Base-by-base conservation (phyloP, 352 stramenopile genomes). In the Globisporangium cylindrosporum region DNA sequence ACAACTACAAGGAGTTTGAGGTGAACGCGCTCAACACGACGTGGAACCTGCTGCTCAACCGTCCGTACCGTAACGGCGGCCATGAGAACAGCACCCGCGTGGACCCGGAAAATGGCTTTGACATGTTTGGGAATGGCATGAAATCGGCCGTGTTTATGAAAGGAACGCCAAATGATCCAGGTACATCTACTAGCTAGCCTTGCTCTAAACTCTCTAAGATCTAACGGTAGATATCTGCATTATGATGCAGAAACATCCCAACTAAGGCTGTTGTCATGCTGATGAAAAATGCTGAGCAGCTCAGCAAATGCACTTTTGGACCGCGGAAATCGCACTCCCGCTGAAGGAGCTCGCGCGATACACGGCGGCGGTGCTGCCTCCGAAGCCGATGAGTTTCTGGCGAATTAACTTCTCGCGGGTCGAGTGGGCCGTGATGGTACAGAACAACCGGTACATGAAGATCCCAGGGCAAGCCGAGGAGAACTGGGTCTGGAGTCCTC, bases 1-100 rank as follows among this genome's bases (percentile, higher is more conserved):
- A 95, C 74, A 81, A 92, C 70, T 98, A 98, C 81, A 97, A 97
- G 73, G 92, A 98, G 79, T 79, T 97, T 34, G 92, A 98, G 71
- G 57, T 97, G 7, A 98, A 98, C 69, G 84, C 89, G 9, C 68
- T 86, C 43, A 97, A 97, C 69, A 85, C 88, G 38, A 91, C 88
- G 32, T 98, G 90, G 90, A 96, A 97, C 68, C 73, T 98, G 24
- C 84, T 87, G 76, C 74, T 98, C 24, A 86, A 97, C 66, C 88
- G 89, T 54, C 89, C 90, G 22, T 98, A 98, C 67, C 68, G 75
- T 12, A 82, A 97, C 65, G 85, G 79, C 27, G 91, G 91, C 27
- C 75, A 80, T 43, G 90, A 97, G 72, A 93, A 97, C 75, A 92
- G 79, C 61, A 88, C 84, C 22, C 80, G 84, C 25, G 83, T 94